These are phyloP conservation scores for Oxytropis ochrocephala DNA, from an alignment of 306 rosid genomes.

Conservation along the genomic window DNA sequence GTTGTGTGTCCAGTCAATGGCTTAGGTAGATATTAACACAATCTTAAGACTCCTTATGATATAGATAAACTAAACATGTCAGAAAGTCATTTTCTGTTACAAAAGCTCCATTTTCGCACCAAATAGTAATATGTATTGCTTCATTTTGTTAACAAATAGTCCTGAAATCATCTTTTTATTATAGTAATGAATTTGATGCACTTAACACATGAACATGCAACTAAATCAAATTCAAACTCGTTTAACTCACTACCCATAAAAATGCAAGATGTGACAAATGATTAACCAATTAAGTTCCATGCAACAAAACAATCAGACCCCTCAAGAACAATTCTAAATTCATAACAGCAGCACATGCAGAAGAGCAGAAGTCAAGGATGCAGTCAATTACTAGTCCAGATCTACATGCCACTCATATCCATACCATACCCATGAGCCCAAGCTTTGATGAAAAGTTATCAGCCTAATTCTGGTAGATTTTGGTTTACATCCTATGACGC, in stretches of 20 bases:
- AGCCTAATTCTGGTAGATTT: too few species aligned
- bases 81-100: background rate
- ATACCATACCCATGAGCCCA: background rate
- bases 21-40: background rate
- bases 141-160: background rate
- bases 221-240: background rate
- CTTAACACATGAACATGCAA: background rate
- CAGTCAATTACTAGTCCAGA: constrained; percentile 8
- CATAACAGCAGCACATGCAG: constrained; percentile 5
- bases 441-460: background rate
- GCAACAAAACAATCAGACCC: background rate
- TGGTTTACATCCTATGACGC: too few species aligned
- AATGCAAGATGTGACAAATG: background rate
- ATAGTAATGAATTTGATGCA: background rate
- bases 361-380: background rate
- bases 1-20: background rate
- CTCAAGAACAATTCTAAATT: background rate
- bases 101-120: background rate
- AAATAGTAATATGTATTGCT: background rate
- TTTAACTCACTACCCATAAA: background rate
- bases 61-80: background rate
- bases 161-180: background rate
- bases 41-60: background rate
- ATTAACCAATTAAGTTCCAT: background rate
- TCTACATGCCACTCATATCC: background rate